Conservation (phyloP, 2,329 filamentous ascomycete species). For the Diaporthe caulivora region DNA sequence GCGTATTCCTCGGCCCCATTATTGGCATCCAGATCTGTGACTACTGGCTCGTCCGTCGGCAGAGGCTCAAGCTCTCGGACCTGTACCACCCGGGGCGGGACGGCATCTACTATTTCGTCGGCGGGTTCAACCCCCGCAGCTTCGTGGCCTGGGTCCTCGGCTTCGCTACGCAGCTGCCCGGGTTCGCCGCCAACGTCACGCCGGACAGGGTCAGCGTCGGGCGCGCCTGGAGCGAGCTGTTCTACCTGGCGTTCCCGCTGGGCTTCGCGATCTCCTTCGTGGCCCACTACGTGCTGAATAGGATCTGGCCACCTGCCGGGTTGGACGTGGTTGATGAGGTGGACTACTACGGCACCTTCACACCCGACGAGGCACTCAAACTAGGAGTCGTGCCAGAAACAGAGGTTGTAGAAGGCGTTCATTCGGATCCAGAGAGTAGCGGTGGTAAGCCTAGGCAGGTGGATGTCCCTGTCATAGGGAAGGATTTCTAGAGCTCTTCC, state of each 20-base stretch:
- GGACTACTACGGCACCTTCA: conserved; percentile 32
- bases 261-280: conserved; percentile 38
- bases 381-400: conserved; percentile 27
- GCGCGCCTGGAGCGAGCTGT: conserved; percentile 31
- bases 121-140: conserved; percentile 38
- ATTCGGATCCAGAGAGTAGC: conserved; percentile 17
- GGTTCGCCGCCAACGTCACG: conserved; percentile 35
- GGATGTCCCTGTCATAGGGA: conserved; percentile 1
- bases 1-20: conserved; percentile 39
- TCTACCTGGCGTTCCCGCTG: conserved; percentile 34
- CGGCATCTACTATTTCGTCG: conserved; percentile 38
- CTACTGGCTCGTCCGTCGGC: conserved; percentile 36
- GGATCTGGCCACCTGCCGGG: conserved; percentile 29
- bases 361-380: conserved; percentile 30
- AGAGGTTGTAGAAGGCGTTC: conserved; percentile 27
- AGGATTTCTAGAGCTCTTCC: not conserved
- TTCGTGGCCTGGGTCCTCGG: conserved; percentile 39
- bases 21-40: conserved; percentile 38
- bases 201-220: conserved; percentile 30
- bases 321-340: conserved; percentile 24
- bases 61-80: conserved; percentile 38
- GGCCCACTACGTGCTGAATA: conserved; percentile 28
- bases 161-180: conserved; percentile 35
- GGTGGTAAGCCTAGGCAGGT: not conserved
- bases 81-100: conserved; percentile 37